Percentiles rank a stretch among this genome's conserved stretches.
These are phyloP conservation scores for Malassezia nana DNA, from an alignment of 1,284 basidiomycete species.

Conservation along the genomic window DNA sequence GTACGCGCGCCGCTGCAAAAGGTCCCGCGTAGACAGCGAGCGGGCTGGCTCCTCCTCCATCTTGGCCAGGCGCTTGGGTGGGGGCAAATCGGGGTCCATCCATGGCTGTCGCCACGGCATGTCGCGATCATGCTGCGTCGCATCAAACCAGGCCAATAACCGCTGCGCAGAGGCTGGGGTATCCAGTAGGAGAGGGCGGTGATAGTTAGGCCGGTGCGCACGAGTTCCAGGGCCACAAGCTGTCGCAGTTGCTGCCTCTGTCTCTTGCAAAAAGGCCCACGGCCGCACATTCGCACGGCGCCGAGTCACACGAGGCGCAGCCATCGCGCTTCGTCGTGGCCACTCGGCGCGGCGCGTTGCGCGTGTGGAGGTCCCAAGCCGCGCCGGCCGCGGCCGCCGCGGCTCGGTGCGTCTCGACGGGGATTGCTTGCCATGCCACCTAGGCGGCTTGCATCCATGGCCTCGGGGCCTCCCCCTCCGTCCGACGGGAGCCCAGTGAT, in stretches of 20 bases:
- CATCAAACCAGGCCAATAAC: constrained; percentile 58
- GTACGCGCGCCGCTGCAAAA: constrained; percentile 36
- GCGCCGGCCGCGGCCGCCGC: background rate
- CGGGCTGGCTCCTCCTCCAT: background rate
- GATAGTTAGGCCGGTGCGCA: constrained; percentile 21
- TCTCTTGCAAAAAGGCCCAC: background rate
- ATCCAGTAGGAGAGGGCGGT: constrained; percentile 28
- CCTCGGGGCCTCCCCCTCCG: background rate
- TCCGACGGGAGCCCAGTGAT: background rate
- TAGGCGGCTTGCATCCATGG: background rate
- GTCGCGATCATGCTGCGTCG: constrained; percentile 57
- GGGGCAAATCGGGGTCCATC: constrained; percentile 20
- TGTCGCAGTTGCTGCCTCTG: background rate
- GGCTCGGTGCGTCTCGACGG: too few relatives aligned
- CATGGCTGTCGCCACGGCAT: constrained; percentile 80
- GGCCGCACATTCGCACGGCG: background rate
- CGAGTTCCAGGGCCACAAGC: background rate
- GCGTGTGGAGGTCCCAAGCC: background rate
- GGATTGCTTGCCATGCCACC: too few relatives aligned
- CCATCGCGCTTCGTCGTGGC: background rate
- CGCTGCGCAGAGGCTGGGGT: constrained; percentile 13
- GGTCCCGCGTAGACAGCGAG: constrained; percentile 47
- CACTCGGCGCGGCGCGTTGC: background rate
- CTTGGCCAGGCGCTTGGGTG: background rate
- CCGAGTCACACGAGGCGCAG: background rate